Evolutionary conservation across 2,329 filamentous ascomycete species (phyloP).

Genomic region (Cadophora gregata): DNA sequence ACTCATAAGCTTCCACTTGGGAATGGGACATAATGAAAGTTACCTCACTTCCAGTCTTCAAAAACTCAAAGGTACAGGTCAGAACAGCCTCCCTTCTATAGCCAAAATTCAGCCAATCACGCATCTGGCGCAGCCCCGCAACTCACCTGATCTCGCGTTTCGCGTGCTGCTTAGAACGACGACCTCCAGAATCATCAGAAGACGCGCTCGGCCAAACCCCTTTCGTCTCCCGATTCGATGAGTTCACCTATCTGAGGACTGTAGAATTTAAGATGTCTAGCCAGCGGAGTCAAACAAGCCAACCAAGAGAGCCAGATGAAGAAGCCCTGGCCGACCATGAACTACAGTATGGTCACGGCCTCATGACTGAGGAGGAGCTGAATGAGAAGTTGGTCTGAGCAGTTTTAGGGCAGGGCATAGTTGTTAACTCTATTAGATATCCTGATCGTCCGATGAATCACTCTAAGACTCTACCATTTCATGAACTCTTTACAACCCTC

Average conservation of each 20-base stretch:
- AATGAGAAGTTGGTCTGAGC: constrained; percentile 35
- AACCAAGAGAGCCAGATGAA: constrained; percentile 30
- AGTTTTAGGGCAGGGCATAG: background rate
- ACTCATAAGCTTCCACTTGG: too few relatives aligned
- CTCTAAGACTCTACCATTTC: constrained; percentile 80
- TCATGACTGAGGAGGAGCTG: constrained; percentile 42
- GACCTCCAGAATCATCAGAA: background rate
- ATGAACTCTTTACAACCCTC: constrained; percentile 75
- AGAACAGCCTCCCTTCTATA: too few relatives aligned
- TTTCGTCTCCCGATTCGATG: too few relatives aligned
- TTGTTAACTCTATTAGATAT: constrained; percentile 58
- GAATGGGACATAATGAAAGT: too few relatives aligned
- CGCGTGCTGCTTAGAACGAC: background rate
- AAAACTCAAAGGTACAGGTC: too few relatives aligned
- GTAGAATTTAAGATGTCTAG: background rate
- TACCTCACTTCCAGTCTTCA: too few relatives aligned
- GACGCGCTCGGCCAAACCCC: background rate
- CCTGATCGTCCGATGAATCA: constrained; percentile 84
- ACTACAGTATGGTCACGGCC: constrained; percentile 54
- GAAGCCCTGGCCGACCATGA: constrained; percentile 49
- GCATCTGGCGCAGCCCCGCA: background rate
- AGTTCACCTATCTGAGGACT: background rate
- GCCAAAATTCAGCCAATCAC: background rate
- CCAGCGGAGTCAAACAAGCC: constrained; percentile 2
- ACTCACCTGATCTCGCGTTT: background rate